A percentile compares a stretch with the other conserved stretches of the same genome.
These are phyloP conservation scores for Plasmopara halstedii DNA, from an alignment of 352 stramenopile genomes.

Conservation along the genomic window DNA sequence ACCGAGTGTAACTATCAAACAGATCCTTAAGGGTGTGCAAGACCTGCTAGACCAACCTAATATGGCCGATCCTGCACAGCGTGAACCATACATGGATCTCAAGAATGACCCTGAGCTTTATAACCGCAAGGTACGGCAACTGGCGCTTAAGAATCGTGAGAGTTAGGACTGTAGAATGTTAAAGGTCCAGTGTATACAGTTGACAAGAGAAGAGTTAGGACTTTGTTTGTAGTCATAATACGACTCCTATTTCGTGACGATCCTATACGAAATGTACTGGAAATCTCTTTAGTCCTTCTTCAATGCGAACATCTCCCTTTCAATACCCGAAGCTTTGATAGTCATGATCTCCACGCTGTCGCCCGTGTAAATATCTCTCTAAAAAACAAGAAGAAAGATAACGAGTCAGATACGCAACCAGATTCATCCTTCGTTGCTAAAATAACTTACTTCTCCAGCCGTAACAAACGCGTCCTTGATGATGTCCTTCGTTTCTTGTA, in stretches of 20 bases:
- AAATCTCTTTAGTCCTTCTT: slow-evolving; percentile 89
- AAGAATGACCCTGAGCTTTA: slow-evolving; percentile 88
- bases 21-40: slow-evolving; percentile 97
- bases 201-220: slow-evolving; percentile 1
- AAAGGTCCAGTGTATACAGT: slow-evolving; percentile 5
- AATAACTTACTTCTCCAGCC: slow-evolving; percentile 81
- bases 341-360: slow-evolving; percentile 97
- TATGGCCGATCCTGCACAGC: slow-evolving; percentile 81
- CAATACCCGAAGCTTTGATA: slow-evolving; percentile 91
- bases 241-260: slow-evolving; percentile 3
- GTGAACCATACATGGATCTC: slow-evolving; percentile 83
- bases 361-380: slow-evolving; percentile 98
- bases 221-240: slow-evolving; percentile 5
- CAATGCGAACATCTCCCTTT: slow-evolving; percentile 88
- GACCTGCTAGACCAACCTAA: slow-evolving; percentile 84
- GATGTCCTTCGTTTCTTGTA: slow-evolving; percentile 95
- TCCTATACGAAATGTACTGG: slow-evolving; percentile 3
- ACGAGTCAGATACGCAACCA: slow-evolving; percentile 3
- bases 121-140: slow-evolving; percentile 74
- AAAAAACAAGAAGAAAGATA: slow-evolving; percentile 1
- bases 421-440: neutral
- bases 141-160: slow-evolving; percentile 83
- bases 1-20: slow-evolving; percentile 95
- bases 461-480: slow-evolving; percentile 99
- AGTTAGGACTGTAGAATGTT: slow-evolving; percentile 38